Conservation (phyloP, 2,329 filamentous ascomycete species). For the Sordariomycetes sp. region DNA sequence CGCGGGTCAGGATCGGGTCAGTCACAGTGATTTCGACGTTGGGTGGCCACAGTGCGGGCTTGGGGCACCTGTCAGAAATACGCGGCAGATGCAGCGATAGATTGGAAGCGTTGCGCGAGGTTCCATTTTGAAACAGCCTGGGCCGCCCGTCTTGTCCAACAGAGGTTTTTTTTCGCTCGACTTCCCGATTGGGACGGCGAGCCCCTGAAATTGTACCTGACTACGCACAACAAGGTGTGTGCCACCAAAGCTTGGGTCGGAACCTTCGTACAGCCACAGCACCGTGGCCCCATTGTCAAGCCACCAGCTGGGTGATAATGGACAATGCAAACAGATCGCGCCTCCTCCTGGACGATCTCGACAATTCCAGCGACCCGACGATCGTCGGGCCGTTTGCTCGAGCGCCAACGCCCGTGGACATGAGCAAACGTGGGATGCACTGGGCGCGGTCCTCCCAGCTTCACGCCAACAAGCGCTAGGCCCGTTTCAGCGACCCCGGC, state of each 20-base stretch:
- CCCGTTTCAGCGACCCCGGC: background rate
- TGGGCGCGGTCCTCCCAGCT: background rate
- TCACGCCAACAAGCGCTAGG: background rate
- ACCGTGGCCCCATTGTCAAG: too few species aligned
- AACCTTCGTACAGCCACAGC: too few species aligned
- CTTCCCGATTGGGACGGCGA: background rate
- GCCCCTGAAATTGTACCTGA: background rate
- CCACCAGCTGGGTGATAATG: too few species aligned
- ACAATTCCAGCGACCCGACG: background rate
- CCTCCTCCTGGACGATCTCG: background rate
- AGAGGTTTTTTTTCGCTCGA: background rate
- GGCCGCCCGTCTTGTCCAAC: background rate
- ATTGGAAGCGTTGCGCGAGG: background rate
- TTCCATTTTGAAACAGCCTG: background rate
- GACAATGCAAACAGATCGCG: background rate
- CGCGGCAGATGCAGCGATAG: background rate
- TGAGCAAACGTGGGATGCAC: background rate
- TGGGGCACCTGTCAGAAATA: background rate
- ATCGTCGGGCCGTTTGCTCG: background rate
- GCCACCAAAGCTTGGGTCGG: too few species aligned
- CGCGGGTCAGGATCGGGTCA: background rate
- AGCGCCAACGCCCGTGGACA: background rate
- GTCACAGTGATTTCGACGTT: background rate
- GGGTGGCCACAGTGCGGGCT: background rate
- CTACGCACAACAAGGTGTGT: background rate